Base-by-base conservation (phyloP, 345 rosid genomes). In the Euphorbia lathyris region DNA sequence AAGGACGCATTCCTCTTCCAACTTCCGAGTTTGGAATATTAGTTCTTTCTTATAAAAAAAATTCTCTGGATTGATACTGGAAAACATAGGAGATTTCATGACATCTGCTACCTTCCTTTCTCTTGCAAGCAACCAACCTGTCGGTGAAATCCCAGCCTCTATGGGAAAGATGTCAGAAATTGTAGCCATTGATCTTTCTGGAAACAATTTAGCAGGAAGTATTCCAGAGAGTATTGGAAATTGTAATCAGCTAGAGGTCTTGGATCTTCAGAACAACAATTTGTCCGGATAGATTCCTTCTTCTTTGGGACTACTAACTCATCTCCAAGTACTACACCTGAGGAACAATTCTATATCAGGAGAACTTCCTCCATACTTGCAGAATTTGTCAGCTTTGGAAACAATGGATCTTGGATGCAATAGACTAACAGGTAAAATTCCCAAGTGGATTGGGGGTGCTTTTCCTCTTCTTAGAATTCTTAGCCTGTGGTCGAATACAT, bases 351-450 rank as follows among this genome's bases (percentile, higher is more conserved):
- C 4, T 4, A 11, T 74, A 13, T 11, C 60, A 29, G 67, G 77
- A 60, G 3, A 25, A 26, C 7, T 67, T 1, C 77, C 72, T 7
- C 10, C 61, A 2, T 68, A 76, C 42, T 68, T 82, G 9, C 66
- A 71, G 50, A 75, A 73, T 38, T 76, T 75, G 16, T 65, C 73
- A 7, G 65, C 71, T 32, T 40, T 83, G 62, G 74, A 72, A 60
- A 79, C 78, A 9, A 67, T 81, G 0, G 84, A 81, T 59, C 76
- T 81, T 23, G 83, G 80, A 38, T 70, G 76, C 48, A 86, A 83
- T 64, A 69, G 45, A 9, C 55, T 81, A 23, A 63, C 56, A 0
- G 84, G 83, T 20, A 30, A 67, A 23, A 76, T 83, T n/a, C 77
- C 77, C n/a, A 20, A 2, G 0, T 86, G 79, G 84, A 52, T 80